phyloP scores from a whole-genome alignment of 2,329 filamentous ascomycete genomes.

The Cercospora canescens region DNA sequence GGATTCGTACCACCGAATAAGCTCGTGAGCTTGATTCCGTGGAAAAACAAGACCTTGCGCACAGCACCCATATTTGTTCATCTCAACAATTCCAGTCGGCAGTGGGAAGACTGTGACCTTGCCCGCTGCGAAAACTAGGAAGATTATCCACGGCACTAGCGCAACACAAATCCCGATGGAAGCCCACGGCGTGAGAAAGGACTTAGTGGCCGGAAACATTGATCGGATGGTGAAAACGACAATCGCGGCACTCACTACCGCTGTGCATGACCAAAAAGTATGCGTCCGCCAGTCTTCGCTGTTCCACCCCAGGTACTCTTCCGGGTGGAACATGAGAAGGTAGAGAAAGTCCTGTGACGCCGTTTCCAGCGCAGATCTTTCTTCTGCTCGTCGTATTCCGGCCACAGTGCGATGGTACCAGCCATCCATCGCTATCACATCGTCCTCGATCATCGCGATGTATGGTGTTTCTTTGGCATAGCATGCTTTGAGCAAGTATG shows the following conservation, averaged over 20 bases:
- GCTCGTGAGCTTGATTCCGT: slow-evolving; percentile 29
- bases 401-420: slow-evolving; percentile 47
- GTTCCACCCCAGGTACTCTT: slow-evolving; percentile 49
- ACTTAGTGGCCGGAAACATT: not conserved
- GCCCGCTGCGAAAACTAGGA: slow-evolving; percentile 45
- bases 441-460: slow-evolving; percentile 49
- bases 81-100: slow-evolving; percentile 39
- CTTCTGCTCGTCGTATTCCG: not conserved
- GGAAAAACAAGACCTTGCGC: slow-evolving; percentile 48
- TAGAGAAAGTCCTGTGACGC: slow-evolving; percentile 37
- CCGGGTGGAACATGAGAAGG: slow-evolving; percentile 50
- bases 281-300: slow-evolving; percentile 43
- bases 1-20: slow-evolving; percentile 34
- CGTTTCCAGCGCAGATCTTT: not conserved
- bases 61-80: slow-evolving; percentile 47
- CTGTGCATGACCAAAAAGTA: slow-evolving; percentile 37
- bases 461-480: slow-evolving; percentile 40
- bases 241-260: slow-evolving; percentile 6
- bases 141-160: slow-evolving; percentile 16
- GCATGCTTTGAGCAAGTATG: slow-evolving; percentile 45
- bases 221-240: not conserved
- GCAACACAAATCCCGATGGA: not conserved
- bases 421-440: slow-evolving; percentile 48
- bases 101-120: slow-evolving; percentile 41
- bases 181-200: not conserved